phyloP scores from a whole-genome alignment of 805 yeast genomes.

The Pichia eremophila region DNA sequence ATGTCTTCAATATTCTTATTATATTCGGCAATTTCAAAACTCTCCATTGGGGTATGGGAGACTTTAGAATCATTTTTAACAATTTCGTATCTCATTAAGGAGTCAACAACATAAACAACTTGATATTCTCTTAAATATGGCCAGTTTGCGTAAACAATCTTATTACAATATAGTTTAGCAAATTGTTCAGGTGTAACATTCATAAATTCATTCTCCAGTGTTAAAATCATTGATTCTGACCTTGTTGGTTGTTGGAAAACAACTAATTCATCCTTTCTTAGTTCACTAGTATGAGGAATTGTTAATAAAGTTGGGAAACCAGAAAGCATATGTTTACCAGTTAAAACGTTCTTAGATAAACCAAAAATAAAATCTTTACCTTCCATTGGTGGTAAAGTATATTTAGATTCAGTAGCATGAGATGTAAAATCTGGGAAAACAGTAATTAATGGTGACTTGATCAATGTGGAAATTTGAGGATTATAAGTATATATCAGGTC shows the following conservation, averaged over 20 bases:
- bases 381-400: slow-evolving; percentile 40
- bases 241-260: slow-evolving; percentile 82
- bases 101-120: slow-evolving; percentile 55
- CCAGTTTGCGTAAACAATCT: slow-evolving; percentile 71
- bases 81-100: slow-evolving; percentile 37
- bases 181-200: slow-evolving; percentile 54
- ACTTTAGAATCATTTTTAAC: slow-evolving; percentile 24
- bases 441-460: slow-evolving; percentile 68
- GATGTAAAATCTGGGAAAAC: slow-evolving; percentile 72
- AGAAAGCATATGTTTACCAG: slow-evolving; percentile 66
- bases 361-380: slow-evolving; percentile 39
- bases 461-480: slow-evolving; percentile 61
- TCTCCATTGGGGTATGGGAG: slow-evolving; percentile 33
- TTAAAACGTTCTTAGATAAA: slow-evolving; percentile 53
- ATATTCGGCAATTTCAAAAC: slow-evolving; percentile 40
- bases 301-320: slow-evolving; percentile 85
- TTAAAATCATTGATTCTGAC: slow-evolving; percentile 70
- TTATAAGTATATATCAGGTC: slow-evolving; percentile 63
- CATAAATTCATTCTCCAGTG: slow-evolving; percentile 44
- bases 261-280: slow-evolving; percentile 54
- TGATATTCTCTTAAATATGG: slow-evolving; percentile 83
- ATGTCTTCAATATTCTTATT: slow-evolving; percentile 32
- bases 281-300: slow-evolving; percentile 46
- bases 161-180: slow-evolving; percentile 51
- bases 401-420: slow-evolving; percentile 61